A percentile compares a stretch with the other conserved stretches of the same genome.
Evolutionary conservation across 202 grass and related monocot species (phyloP).

Genomic region (Schoenoplectus tabernaemontani): DNA sequence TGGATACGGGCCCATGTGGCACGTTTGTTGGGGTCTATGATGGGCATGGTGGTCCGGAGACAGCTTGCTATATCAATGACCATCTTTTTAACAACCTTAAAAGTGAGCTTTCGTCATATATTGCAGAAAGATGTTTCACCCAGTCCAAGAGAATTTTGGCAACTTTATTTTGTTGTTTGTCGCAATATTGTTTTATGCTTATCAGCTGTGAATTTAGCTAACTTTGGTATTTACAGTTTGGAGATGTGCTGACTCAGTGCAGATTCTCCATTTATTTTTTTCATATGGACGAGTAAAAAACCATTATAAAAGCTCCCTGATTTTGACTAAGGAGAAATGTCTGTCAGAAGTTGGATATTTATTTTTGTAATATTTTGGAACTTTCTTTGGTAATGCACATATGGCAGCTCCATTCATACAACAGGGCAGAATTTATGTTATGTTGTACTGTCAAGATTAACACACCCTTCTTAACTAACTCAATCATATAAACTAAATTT

Average conservation of each 20-base stretch:
- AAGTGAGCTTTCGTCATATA: slow-evolving; percentile 42
- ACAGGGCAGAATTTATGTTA: background rate
- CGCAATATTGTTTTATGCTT: background rate
- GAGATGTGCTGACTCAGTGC: background rate
- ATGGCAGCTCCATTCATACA: background rate
- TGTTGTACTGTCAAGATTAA: background rate
- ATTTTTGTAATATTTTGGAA: background rate
- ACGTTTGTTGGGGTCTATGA: slow-evolving; percentile 92
- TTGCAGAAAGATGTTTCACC: background rate
- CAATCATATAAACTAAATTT: background rate
- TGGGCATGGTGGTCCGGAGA: slow-evolving; percentile 92
- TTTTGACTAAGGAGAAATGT: background rate
- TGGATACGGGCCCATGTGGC: slow-evolving; percentile 70
- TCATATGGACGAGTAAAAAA: background rate
- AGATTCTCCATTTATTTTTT: background rate
- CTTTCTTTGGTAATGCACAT: background rate
- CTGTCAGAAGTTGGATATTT: background rate
- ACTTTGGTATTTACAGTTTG: background rate
- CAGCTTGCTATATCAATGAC: slow-evolving; percentile 76
- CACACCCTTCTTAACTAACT: background rate
- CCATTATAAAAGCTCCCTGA: background rate
- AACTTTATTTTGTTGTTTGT: background rate
- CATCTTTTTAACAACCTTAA: slow-evolving; percentile 84
- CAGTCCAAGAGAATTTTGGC: background rate
- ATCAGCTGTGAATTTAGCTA: background rate